phyloP scores from a whole-genome alignment of 2,329 filamentous ascomycete genomes.

The Metarhizium humberi region DNA sequence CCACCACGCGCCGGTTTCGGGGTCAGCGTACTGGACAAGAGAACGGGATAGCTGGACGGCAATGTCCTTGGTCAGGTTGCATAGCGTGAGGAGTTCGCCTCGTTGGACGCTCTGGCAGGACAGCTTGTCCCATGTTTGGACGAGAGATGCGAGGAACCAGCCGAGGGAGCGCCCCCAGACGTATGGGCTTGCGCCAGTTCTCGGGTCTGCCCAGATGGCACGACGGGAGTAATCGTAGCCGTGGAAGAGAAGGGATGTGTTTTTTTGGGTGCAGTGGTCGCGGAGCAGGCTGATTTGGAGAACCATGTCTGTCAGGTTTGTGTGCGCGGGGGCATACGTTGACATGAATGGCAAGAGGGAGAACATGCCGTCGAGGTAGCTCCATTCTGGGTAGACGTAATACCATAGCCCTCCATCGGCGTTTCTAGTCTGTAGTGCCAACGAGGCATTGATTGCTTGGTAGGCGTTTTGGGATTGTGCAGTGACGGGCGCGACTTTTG shows the following conservation, averaged over 20 bases:
- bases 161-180: conserved; percentile 46
- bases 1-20: conserved; percentile 46
- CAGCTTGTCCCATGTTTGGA: conserved; percentile 39
- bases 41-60: neutral
- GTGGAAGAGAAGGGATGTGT: conserved; percentile 26
- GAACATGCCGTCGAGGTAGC: conserved; percentile 45
- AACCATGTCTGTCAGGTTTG: conserved; percentile 1
- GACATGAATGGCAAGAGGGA: conserved; percentile 33
- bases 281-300: conserved; percentile 12
- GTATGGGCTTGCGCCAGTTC: conserved; percentile 39
- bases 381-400: conserved; percentile 37
- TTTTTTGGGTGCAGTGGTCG: conserved; percentile 5
- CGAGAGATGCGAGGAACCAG: conserved; percentile 43
- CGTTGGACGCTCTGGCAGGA: conserved; percentile 1
- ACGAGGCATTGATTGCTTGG: too few relatives aligned
- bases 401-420: conserved; percentile 27
- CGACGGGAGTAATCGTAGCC: conserved; percentile 41
- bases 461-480: too few relatives aligned
- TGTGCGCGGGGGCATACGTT: neutral
- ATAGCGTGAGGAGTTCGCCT: neutral
- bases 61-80: conserved; percentile 11
- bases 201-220: conserved; percentile 41
- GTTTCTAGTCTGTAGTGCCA: conserved; percentile 13
- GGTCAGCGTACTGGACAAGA: conserved; percentile 27
- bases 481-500: too few relatives aligned